Conservation (phyloP, 2,329 filamentous ascomycete genomes). For the Aspergillus clavatus region DNA sequence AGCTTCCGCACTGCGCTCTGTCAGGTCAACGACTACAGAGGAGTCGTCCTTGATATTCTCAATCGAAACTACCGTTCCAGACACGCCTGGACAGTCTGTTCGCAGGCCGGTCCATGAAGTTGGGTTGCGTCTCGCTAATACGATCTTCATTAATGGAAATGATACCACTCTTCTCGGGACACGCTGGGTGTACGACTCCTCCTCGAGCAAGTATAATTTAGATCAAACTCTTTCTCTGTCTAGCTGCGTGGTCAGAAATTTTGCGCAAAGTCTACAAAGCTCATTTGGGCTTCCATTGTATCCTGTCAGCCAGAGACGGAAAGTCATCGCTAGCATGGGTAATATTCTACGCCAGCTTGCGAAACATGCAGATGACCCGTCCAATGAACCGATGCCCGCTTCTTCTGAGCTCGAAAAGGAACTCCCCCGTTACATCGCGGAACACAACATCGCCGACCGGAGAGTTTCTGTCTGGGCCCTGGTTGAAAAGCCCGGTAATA, state of each 20-base stretch:
- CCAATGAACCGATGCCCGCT: slow-evolving; percentile 33
- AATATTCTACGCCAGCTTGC: slow-evolving; percentile 40
- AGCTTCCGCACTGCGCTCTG: slow-evolving; percentile 21
- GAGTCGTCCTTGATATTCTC: slow-evolving; percentile 32
- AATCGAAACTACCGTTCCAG: slow-evolving; percentile 10
- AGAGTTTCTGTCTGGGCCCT: slow-evolving; percentile 41
- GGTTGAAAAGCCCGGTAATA: slow-evolving; percentile 27
- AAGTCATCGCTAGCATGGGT: slow-evolving; percentile 40
- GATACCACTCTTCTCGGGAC: slow-evolving; percentile 37
- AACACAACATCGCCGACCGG: slow-evolving; percentile 34
- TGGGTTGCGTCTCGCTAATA: slow-evolving; percentile 40
- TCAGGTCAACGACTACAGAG: slow-evolving; percentile 26
- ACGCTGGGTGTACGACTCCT: slow-evolving; percentile 28
- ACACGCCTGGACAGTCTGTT: slow-evolving; percentile 1
- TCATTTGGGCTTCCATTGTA: slow-evolving; percentile 30
- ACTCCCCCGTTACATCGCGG: slow-evolving; percentile 37
- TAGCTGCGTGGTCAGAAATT: slow-evolving; percentile 26
- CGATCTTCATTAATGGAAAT: slow-evolving; percentile 40
- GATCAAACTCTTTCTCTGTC: slow-evolving; percentile 27
- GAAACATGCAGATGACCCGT: slow-evolving; percentile 26
- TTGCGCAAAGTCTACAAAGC: slow-evolving; percentile 12
- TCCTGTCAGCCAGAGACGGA: slow-evolving; percentile 34
- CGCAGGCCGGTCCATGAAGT: slow-evolving; percentile 25
- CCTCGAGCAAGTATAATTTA: slow-evolving; percentile 19
- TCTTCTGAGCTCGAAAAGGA: slow-evolving; percentile 40